Evolutionary conservation across 345 rosid genomes (phyloP).

Genomic region (Salix suchowensis): DNA sequence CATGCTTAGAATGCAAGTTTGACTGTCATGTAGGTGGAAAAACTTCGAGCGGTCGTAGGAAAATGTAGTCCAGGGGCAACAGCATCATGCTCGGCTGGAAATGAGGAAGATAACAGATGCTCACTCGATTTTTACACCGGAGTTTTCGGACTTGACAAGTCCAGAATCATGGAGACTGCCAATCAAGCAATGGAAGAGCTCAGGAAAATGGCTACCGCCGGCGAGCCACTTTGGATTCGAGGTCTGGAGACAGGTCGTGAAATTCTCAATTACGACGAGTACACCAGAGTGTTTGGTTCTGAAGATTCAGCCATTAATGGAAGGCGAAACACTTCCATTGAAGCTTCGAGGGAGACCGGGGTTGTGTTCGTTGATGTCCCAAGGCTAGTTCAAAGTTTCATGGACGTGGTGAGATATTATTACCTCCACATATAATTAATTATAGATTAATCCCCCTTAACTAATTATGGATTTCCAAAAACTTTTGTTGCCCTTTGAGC

Average conservation of each 20-base stretch:
- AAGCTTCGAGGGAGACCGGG: conserved; percentile 82
- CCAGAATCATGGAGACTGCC: conserved; percentile 62
- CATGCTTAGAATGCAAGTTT: too few species aligned
- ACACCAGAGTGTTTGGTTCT: conserved; percentile 59
- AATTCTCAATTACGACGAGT: conserved; percentile 92
- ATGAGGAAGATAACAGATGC: conserved; percentile 59
- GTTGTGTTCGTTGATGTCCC: conserved; percentile 81
- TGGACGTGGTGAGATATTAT: conserved; percentile 63
- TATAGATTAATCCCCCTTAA: neutral
- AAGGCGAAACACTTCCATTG: conserved; percentile 58
- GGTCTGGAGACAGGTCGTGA: conserved; percentile 92
- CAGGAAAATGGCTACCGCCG: conserved; percentile 69
- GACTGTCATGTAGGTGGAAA: conserved; percentile 49
- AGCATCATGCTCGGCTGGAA: conserved; percentile 59
- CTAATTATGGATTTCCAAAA: neutral
- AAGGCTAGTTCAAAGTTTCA: conserved; percentile 69
- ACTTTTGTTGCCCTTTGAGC: conserved; percentile 1
- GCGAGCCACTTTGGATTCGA: conserved; percentile 78
- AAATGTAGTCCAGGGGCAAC: conserved; percentile 48
- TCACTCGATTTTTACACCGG: conserved; percentile 78
- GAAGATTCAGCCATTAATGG: conserved; percentile 35
- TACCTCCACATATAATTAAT: neutral
- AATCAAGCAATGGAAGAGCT: conserved; percentile 82
- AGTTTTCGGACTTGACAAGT: conserved; percentile 69
- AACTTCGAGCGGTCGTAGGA: conserved; percentile 58